phyloP scores from a whole-genome alignment of 495 filamentous ascomycete genomes.

The Trichoderma asperelloides region DNA sequence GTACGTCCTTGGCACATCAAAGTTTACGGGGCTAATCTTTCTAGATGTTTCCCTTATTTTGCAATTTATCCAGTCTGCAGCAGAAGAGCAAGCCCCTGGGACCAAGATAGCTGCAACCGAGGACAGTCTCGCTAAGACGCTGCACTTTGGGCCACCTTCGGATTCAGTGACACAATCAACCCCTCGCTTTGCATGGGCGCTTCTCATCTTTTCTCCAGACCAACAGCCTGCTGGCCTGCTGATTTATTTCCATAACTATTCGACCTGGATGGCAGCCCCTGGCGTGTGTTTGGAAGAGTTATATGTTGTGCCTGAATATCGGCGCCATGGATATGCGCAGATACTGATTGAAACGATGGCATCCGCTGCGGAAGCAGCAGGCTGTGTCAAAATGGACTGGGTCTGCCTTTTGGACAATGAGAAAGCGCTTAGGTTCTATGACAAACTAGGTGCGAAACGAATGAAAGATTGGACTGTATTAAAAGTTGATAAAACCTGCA shows the following conservation, averaged over 20 bases:
- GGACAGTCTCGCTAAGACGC: neutral
- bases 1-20: neutral
- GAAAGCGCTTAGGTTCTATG: conserved; percentile 11
- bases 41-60: neutral
- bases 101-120: conserved; percentile 8
- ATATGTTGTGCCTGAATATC: conserved; percentile 10
- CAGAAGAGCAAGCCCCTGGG: conserved; percentile 10
- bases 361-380: conserved; percentile 7
- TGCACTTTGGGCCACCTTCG: neutral
- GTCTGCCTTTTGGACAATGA: conserved; percentile 9
- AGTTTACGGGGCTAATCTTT: neutral
- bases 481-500: neutral
- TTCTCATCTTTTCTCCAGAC: conserved; percentile 5
- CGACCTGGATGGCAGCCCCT: conserved; percentile 8
- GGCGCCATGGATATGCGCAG: conserved; percentile 9
- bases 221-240: neutral
- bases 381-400: conserved; percentile 13
- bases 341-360: conserved; percentile 10
- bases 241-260: conserved; percentile 12
- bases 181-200: neutral
- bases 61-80: conserved; percentile 9
- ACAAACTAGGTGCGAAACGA: conserved; percentile 4
- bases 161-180: neutral
- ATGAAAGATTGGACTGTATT: conserved; percentile 10
- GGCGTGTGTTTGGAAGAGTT: conserved; percentile 12